Conservation (phyloP, 345 rosid genomes). For the thale cress (Arabidopsis thaliana) region DNA sequence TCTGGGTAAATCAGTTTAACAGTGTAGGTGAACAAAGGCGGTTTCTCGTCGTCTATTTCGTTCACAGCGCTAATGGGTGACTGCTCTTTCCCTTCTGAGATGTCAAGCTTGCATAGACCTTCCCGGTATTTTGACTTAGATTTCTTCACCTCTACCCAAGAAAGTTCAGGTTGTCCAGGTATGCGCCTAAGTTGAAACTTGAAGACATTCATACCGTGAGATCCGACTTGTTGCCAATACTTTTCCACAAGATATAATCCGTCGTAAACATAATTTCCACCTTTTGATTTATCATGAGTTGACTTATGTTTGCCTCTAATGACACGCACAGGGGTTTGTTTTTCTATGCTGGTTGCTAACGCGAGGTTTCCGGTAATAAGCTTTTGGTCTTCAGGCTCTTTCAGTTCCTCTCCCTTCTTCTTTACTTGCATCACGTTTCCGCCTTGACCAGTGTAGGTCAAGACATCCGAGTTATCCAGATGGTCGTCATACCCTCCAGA, state of each 20-base stretch:
- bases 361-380: conserved; percentile 83
- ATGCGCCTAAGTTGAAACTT: conserved; percentile 68
- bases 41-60: conserved; percentile 70
- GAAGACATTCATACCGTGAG: conserved; percentile 74
- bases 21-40: conserved; percentile 66
- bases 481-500: conserved; percentile 81
- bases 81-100: conserved; percentile 70
- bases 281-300: conserved; percentile 40
- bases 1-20: conserved; percentile 61
- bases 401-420: conserved; percentile 35
- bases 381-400: conserved; percentile 77
- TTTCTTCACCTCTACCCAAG: conserved; percentile 79
- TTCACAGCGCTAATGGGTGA: conserved; percentile 65
- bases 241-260: conserved; percentile 76
- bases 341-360: conserved; percentile 58
- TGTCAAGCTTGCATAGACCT: conserved; percentile 73
- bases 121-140: conserved; percentile 54
- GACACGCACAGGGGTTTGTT: conserved; percentile 78
- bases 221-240: conserved; percentile 64
- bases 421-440: conserved; percentile 60
- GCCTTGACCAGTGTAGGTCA: conserved; percentile 84
- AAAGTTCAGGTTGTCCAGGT: conserved; percentile 83
- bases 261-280: conserved; percentile 66
- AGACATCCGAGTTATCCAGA: conserved; percentile 66
- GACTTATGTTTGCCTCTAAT: conserved; percentile 66